Base-by-base conservation (phyloP, 257 asterid genomes). In the Solanum pimpinellifolium region DNA sequence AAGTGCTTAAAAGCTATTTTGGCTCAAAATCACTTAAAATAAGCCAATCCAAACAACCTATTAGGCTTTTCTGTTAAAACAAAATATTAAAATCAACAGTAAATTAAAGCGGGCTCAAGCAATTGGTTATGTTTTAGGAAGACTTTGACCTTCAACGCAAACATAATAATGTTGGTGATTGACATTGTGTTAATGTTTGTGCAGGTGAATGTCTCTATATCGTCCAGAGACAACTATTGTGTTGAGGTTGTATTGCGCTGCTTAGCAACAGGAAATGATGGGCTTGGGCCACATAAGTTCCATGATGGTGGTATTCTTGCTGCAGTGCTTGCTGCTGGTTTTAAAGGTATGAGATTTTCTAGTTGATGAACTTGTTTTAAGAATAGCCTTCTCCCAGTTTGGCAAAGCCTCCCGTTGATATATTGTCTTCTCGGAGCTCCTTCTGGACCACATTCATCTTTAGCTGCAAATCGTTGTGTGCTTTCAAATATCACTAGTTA, bases 281-380 rank as follows among this genome's bases (percentile, higher is more conserved):
- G 98, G 87, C 92, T 97, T 90, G 99, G 99, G 88, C 82, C 88
- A 72, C 98, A 96, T 75, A 91, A 93, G 84, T 93, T 89, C 86
- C 92, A 94, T 85, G 98, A 97, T 93, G 99, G 99, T 84, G 99
- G 99, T 66, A 77, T 97, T 90, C 95, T 97, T 83, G 96, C 96
- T 76, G 91, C 90, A 39, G 92, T 95, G 89, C 89, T 96, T 90
- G 96, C 98, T 1, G 94, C 99, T 90, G 97, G 99, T 90, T 93
- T 96, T 93, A 97, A 97, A 95, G 99, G 99, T 95, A 89, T 44
- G 41, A 81, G 20, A 49, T 65, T 65, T 15, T 73, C 88, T 44
- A 81, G 27, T 37, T 80, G 65, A 27, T 68, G 83, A 70, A 33
- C 76, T 27, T 47, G 69, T 31, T 70, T 85, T 42, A 31, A 70